These are phyloP conservation scores for Calonectria pauciramosa DNA, from an alignment of 2,329 filamentous ascomycete species.

Conservation along the genomic window DNA sequence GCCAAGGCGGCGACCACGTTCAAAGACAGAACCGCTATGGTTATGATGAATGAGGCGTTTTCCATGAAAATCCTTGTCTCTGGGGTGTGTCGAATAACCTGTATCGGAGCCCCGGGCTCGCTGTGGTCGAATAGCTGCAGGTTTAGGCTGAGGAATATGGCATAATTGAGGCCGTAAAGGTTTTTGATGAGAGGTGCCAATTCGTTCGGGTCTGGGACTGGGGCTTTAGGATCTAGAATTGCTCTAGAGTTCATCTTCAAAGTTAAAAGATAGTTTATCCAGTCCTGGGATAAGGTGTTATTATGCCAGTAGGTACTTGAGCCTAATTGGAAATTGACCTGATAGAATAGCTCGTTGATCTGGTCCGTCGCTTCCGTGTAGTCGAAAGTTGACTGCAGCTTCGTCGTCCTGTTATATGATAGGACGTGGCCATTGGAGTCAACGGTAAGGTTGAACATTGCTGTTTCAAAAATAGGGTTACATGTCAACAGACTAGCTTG, in stretches of 20 bases:
- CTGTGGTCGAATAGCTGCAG: constrained; percentile 52
- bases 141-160: constrained; percentile 56
- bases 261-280: constrained; percentile 62
- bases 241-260: constrained; percentile 43
- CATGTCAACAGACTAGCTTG: constrained; percentile 43
- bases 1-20: constrained; percentile 58
- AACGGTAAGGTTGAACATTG: constrained; percentile 51
- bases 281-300: constrained; percentile 58
- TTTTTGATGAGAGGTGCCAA: constrained; percentile 35
- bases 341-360: constrained; percentile 24
- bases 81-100: constrained; percentile 29
- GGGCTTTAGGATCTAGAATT: constrained; percentile 48
- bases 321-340: constrained; percentile 25
- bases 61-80: constrained; percentile 65
- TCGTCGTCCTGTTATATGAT: constrained; percentile 25
- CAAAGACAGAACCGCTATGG: constrained; percentile 56
- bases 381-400: constrained; percentile 30
- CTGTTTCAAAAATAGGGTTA: constrained; percentile 45
- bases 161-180: constrained; percentile 45
- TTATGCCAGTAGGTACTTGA: constrained; percentile 58
- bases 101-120: not conserved
- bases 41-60: constrained; percentile 58
- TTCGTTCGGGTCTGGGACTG: constrained; percentile 35
- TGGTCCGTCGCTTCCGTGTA: constrained; percentile 32
- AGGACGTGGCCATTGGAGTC: constrained; percentile 44